phyloP scores from a whole-genome alignment of 2,329 filamentous ascomycete genomes.

The Penicillium crustosum region DNA sequence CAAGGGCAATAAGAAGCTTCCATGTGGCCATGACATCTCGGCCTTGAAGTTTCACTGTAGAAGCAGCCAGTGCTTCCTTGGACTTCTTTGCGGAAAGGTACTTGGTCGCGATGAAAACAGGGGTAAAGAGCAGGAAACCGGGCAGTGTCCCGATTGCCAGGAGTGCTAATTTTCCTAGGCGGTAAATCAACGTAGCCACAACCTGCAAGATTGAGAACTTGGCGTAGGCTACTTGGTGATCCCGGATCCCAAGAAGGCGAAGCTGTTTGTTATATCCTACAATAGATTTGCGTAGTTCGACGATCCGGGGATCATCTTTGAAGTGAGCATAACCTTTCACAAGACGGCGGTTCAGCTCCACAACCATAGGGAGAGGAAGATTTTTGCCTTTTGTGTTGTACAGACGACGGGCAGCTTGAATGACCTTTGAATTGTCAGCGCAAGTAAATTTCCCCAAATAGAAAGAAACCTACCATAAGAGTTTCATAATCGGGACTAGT shows the following conservation, averaged over 20 bases:
- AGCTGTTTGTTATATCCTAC: conserved; percentile 84
- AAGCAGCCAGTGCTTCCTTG: conserved; percentile 77
- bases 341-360: conserved; percentile 88
- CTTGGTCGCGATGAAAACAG: conserved; percentile 82
- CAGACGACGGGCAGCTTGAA: conserved; percentile 86
- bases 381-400: conserved; percentile 96
- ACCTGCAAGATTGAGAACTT: conserved; percentile 77
- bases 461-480: conserved; percentile 63
- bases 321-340: conserved; percentile 89
- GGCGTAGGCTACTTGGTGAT: conserved; percentile 92
- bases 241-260: conserved; percentile 79
- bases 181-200: conserved; percentile 73
- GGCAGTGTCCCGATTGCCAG: conserved; percentile 81
- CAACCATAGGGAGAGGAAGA: conserved; percentile 83
- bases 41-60: conserved; percentile 83
- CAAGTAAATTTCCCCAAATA: neutral
- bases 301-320: conserved; percentile 84
- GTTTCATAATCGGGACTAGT: conserved; percentile 94
- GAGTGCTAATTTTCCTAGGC: conserved; percentile 72
- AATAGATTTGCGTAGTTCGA: conserved; percentile 71
- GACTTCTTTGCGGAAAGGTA: conserved; percentile 79
- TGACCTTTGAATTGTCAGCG: conserved; percentile 57
- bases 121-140: conserved; percentile 81
- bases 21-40: conserved; percentile 90
- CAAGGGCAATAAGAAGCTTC: conserved; percentile 87